These are phyloP conservation scores for Canariomyces notabilis DNA, from an alignment of 2,329 filamentous ascomycete species.

Conservation along the genomic window DNA sequence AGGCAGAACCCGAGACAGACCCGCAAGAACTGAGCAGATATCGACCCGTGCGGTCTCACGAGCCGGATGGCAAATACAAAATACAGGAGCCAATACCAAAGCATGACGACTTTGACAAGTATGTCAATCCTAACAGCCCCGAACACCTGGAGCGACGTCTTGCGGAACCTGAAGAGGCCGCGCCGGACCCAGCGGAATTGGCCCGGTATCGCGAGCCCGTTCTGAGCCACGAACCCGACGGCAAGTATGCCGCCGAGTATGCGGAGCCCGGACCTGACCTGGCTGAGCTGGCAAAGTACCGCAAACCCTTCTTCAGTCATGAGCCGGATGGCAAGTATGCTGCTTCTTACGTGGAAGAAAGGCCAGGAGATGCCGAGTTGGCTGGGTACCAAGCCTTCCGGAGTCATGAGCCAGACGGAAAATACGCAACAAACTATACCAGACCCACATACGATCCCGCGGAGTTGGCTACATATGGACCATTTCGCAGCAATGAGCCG, in stretches of 20 bases:
- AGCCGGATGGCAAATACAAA: slow-evolving; percentile 16
- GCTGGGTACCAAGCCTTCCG: slow-evolving; percentile 13
- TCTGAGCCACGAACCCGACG: slow-evolving; percentile 19
- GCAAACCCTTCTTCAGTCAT: slow-evolving; percentile 21
- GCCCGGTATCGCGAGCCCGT: slow-evolving; percentile 34
- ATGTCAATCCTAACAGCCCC: slow-evolving; percentile 19
- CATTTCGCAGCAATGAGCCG: slow-evolving; percentile 26
- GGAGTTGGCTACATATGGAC: slow-evolving; percentile 29
- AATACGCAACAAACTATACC: slow-evolving; percentile 4
- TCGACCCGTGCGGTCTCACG: slow-evolving; percentile 12
- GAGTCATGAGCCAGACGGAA: slow-evolving; percentile 20
- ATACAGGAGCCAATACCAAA: slow-evolving; percentile 14
- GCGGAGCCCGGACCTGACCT: slow-evolving; percentile 26
- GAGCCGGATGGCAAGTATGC: slow-evolving; percentile 37
- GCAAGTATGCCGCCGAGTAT: slow-evolving; percentile 16
- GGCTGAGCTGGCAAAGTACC: slow-evolving; percentile 32
- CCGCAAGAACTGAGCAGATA: slow-evolving; percentile 21
- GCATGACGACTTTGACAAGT: slow-evolving; percentile 40
- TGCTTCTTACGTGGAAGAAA: slow-evolving; percentile 12
- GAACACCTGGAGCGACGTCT: not conserved
- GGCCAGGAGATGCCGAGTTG: slow-evolving; percentile 4
- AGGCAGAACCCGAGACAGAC: not conserved
- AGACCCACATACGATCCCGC: not conserved
- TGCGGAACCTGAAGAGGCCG: not conserved
- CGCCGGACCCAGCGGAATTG: slow-evolving; percentile 14